These are phyloP conservation scores for Leccinum variicolor DNA, from an alignment of 768 basidiomycete species.

Conservation along the genomic window DNA sequence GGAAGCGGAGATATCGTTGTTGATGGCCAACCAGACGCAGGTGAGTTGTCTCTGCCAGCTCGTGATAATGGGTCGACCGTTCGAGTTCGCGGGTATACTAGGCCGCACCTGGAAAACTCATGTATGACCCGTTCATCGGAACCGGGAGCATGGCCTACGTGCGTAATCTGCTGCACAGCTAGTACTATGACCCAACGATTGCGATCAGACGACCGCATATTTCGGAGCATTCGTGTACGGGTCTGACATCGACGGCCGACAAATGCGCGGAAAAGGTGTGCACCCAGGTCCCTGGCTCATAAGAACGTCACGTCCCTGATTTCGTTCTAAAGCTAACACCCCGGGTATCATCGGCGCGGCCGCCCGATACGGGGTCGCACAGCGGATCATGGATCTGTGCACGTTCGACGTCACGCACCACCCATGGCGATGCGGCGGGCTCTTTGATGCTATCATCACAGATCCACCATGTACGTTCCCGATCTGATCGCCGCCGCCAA, in stretches of 20 bases:
- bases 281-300: neutral
- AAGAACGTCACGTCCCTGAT: neutral
- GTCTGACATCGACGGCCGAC: constrained; percentile 95
- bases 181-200: neutral
- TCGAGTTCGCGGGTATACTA: constrained; percentile 25
- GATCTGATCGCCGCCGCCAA: neutral
- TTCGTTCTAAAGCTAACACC: constrained; percentile 28
- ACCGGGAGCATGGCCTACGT: constrained; percentile 93
- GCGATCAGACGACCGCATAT: constrained; percentile 68
- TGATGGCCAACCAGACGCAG: constrained; percentile 96
- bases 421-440: constrained; percentile 83
- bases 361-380: constrained; percentile 73
- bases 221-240: constrained; percentile 88
- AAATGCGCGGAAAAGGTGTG: constrained; percentile 90
- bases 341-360: constrained; percentile 83
- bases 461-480: constrained; percentile 82
- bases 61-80: neutral
- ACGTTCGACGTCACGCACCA: constrained; percentile 92
- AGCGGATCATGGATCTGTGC: constrained; percentile 75
- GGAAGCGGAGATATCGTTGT: constrained; percentile 91
- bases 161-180: constrained; percentile 1
- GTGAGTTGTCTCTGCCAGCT: constrained; percentile 37
- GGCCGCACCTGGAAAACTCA: constrained; percentile 84
- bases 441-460: constrained; percentile 93
- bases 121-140: constrained; percentile 96